Evolutionary conservation across 768 basidiomycete species (phyloP), one percentile per base, ranked within the genome.

Genomic region (Saitozyma sp.): DNA sequence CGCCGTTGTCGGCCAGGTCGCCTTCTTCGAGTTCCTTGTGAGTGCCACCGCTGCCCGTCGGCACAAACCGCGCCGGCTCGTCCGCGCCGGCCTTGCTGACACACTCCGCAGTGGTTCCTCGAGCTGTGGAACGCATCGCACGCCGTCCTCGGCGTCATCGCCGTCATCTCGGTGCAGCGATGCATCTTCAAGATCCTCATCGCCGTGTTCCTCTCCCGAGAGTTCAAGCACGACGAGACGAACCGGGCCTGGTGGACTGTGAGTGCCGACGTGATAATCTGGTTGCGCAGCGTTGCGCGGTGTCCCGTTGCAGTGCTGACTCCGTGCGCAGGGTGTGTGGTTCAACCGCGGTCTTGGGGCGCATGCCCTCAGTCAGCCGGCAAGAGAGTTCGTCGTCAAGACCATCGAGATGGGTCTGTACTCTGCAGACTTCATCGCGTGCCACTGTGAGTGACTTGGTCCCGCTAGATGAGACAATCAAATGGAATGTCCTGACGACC

Each of bases 191-290:
- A 98, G 84, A 84, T 92, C 62, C 82, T 96, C 59, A 98, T 99
- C 74, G 84, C 94, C 0, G 89, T 95, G 64, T 92, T 94, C 86
- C 83, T 98, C 43, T 89, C 93, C 46, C 89, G 96, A 66, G 96
- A 99, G 80, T 96, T 96, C 85, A 99, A 99, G 82, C 93, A 98
- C 78, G 96, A 99, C 78, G 94, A 98, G 81, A 94, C 92, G 42
- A 98, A 98, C 82, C 85, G 92, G 37, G 94, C 94, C 8, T 99
- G 95, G 95, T 99, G 96, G 96, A 95, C 94, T 40, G 94, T 93
- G 52, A 62, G 61, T 57, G 43, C 11, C 84, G 88, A 45, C 55
- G 38, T 48, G 14, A 5, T 63, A 9, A 55, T 46, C 10, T 8
- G 29, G 29, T 0, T 19, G 9, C 29, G 29, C 29, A 29, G 29